Evolutionary conservation across 2,329 filamentous ascomycete species (phyloP), one percentile per base, ranked within the genome.

Genomic region (Penicillium sp.): DNA sequence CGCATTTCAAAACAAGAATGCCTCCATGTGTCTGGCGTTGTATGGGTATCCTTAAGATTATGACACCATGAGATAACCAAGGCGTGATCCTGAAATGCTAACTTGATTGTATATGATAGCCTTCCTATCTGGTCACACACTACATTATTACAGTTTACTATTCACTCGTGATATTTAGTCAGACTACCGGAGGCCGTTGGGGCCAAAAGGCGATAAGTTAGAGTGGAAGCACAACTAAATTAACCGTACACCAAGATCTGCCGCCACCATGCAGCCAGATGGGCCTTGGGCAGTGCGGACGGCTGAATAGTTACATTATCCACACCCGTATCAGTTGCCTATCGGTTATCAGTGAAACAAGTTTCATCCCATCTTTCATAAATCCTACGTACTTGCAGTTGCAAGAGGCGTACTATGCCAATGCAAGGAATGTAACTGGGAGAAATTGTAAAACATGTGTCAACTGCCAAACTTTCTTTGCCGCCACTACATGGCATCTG

Each of bases 241-340:
- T 42, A 42, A 51, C 35, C 48, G 23, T 43, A 53, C 24, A 58
- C 52, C 56, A 55, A 42, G 56, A 59, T 59, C 56, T 52, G 47
- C 56, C 56, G 56, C 56, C 52, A 52, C 56, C 52, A 55, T 55
- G 56, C 56, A 55, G 42, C 23, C 56, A 45, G 30, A 52, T 55
- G 49, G 20, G 18, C 40, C 40, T 18, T 12, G 7, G 16, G 16
- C 11, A 3, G 5, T n/a, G 9, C 2, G 35, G 35, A 33, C 28
- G 30, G 30, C 30, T 35, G 30, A 35, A 35, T 35, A 35, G 30
- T 35, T 35, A 16, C 30, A 35, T 35, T 33, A 33, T 35, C 12
- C 8, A 35, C 30, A 35, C 16, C 14, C 30, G 16, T 16, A 35
- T 35, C 30, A 9, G 30, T 35, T 35, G 8, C 11, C n/a, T 3